Evolutionary conservation across 2,329 filamentous ascomycete genomes (phyloP).

Genomic region (Calonectria crousiana): DNA sequence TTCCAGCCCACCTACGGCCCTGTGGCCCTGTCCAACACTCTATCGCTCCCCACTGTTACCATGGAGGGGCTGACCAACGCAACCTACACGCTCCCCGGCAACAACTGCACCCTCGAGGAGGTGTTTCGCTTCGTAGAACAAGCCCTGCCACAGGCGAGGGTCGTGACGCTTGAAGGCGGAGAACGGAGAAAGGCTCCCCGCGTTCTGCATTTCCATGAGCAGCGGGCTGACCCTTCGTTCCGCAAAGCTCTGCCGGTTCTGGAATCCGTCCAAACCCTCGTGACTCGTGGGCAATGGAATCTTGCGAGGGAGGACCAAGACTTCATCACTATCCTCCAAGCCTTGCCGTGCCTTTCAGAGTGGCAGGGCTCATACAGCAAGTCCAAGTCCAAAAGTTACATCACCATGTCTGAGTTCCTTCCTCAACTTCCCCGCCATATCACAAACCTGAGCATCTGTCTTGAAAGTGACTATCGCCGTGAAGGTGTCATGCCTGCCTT

Average conservation of each 20-base stretch:
- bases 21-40: conserved; percentile 55
- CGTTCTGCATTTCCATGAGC: conserved; percentile 58
- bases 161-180: conserved; percentile 81
- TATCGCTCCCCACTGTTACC: conserved; percentile 65
- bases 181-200: conserved; percentile 81
- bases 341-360: conserved; percentile 74
- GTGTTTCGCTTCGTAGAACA: conserved; percentile 73
- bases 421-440: conserved; percentile 68
- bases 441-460: conserved; percentile 73
- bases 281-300: conserved; percentile 84
- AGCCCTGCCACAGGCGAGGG: conserved; percentile 70
- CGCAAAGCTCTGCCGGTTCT: conserved; percentile 59
- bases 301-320: conserved; percentile 74
- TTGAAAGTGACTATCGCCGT: conserved; percentile 79
- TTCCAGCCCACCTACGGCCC: conserved; percentile 70
- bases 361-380: conserved; percentile 77
- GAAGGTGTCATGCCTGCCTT: conserved; percentile 72
- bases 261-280: conserved; percentile 72
- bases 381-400: conserved; percentile 79
- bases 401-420: conserved; percentile 75
- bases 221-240: conserved; percentile 35
- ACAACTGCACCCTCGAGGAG: conserved; percentile 78
- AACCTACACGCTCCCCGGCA: conserved; percentile 69
- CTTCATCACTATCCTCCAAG: conserved; percentile 71
- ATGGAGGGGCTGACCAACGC: conserved; percentile 68